Conservation (phyloP, 1,139 yeast genomes). For the Blastobotrys capitulatus region DNA sequence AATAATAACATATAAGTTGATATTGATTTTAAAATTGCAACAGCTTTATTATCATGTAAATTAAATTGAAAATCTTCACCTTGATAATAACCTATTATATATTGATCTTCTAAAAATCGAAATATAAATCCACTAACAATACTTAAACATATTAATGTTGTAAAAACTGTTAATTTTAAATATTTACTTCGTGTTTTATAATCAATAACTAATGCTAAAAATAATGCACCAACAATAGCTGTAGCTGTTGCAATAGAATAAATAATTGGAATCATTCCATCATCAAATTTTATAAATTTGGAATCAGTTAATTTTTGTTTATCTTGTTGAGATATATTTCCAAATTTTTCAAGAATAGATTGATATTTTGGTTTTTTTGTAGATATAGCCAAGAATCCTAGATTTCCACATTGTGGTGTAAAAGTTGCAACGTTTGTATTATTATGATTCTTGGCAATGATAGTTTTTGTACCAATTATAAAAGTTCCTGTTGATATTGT, state of each 20-base stretch:
- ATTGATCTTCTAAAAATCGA: slow-evolving; percentile 15
- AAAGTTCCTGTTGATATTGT: slow-evolving; percentile 11
- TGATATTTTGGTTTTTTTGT: neutral
- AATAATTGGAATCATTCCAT: neutral
- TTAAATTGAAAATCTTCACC: slow-evolving; percentile 15
- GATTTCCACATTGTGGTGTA: slow-evolving; percentile 17
- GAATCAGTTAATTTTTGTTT: too few relatives aligned
- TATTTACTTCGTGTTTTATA: slow-evolving; percentile 23
- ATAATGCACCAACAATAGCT: slow-evolving; percentile 25
- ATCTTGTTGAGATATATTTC: neutral
- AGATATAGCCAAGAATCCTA: slow-evolving; percentile 17
- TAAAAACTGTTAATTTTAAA: slow-evolving; percentile 21
- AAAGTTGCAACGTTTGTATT: slow-evolving; percentile 17
- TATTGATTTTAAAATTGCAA: slow-evolving; percentile 14
- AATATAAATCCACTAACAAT: neutral
- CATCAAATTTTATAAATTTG: neutral
- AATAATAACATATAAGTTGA: slow-evolving; percentile 40
- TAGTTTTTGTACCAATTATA: neutral
- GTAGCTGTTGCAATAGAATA: slow-evolving; percentile 24
- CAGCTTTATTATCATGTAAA: slow-evolving; percentile 8
- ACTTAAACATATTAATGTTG: slow-evolving; percentile 22
- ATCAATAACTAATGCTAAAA: slow-evolving; percentile 21
- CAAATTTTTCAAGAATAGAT: neutral
- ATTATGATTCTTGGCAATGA: neutral
- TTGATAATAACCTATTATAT: slow-evolving; percentile 19